These are phyloP conservation scores for Fraxinus greggii DNA, from an alignment of 305 asterid genomes.

Conservation along the genomic window DNA sequence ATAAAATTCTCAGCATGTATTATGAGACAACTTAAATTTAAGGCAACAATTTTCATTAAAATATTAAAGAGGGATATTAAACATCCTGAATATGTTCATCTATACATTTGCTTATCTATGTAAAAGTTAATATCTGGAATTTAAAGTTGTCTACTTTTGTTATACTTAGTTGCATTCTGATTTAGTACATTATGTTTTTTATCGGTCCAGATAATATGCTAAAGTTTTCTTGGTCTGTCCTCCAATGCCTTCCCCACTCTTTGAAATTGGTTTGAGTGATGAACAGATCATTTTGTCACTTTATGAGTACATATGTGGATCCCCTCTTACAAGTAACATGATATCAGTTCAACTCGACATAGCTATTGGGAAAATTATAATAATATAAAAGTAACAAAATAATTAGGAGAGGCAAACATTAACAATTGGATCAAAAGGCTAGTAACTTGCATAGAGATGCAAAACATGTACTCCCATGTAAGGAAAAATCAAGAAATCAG, in stretches of 20 bases:
- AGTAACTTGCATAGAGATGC: too few species aligned
- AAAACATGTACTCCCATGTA: not conserved
- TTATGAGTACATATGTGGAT: slow-evolving; percentile 31
- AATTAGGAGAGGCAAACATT: not conserved
- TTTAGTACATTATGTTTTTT: not conserved
- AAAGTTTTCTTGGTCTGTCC: slow-evolving; percentile 28
- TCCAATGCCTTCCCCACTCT: slow-evolving; percentile 29
- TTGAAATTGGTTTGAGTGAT: slow-evolving; percentile 33
- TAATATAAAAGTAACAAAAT: not conserved
- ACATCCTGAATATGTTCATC: not conserved
- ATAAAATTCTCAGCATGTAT: not conserved
- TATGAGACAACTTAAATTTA: not conserved
- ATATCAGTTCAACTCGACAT: slow-evolving; percentile 14
- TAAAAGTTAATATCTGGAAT: not conserved
- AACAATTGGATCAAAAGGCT: too few species aligned
- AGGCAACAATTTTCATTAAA: not conserved
- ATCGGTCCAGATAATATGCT: slow-evolving; percentile 14
- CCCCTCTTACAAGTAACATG: slow-evolving; percentile 45
- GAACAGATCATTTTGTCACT: slow-evolving; percentile 38
- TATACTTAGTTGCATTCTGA: not conserved
- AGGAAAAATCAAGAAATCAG: not conserved
- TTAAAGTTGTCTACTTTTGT: slow-evolving; percentile 8
- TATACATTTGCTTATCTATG: slow-evolving; percentile 3
- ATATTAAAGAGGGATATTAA: not conserved
- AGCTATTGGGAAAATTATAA: not conserved